These are phyloP conservation scores for Kwoniella mangroviensis DNA, from an alignment of 768 basidiomycete genomes.

Conservation along the genomic window DNA sequence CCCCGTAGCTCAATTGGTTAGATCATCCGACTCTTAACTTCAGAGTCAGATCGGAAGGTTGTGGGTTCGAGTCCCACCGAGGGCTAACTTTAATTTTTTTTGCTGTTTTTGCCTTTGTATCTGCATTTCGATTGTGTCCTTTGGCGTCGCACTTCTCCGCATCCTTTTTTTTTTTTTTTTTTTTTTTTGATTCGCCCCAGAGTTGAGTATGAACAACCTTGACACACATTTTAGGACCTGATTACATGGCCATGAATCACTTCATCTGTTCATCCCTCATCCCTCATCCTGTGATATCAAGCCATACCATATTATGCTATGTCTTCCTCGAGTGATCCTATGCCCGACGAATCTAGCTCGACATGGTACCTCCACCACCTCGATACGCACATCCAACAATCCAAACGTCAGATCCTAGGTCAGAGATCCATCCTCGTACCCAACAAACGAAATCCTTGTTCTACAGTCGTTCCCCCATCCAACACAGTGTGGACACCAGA, in stretches of 20 bases:
- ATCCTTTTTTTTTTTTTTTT: too few relatives aligned
- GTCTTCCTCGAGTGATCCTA: not conserved
- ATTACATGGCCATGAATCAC: too few relatives aligned
- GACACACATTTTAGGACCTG: too few relatives aligned
- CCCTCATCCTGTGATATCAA: not conserved
- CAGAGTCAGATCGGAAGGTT: conserved; percentile 18
- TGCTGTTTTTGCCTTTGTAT: not conserved
- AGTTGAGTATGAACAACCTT: too few relatives aligned
- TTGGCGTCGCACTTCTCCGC: too few relatives aligned
- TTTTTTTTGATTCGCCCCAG: too few relatives aligned
- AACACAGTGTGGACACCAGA: conserved; percentile 64
- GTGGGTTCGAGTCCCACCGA: conserved; percentile 24
- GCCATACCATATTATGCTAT: not conserved
- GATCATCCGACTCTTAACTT: conserved; percentile 22
- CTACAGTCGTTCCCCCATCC: conserved; percentile 16
- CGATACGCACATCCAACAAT: conserved; percentile 21
- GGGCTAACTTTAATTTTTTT: conserved; percentile 13
- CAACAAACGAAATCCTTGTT: not conserved
- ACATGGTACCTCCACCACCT: conserved; percentile 31
- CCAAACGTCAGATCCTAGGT: conserved; percentile 16
- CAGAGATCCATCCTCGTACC: not conserved
- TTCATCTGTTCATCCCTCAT: too few relatives aligned
- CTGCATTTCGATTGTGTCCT: not conserved
- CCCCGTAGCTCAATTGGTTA: conserved; percentile 20
- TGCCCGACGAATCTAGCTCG: conserved; percentile 22